Conservation (phyloP, 2,329 filamentous ascomycete species). For the Parastagonospora avenae region DNA sequence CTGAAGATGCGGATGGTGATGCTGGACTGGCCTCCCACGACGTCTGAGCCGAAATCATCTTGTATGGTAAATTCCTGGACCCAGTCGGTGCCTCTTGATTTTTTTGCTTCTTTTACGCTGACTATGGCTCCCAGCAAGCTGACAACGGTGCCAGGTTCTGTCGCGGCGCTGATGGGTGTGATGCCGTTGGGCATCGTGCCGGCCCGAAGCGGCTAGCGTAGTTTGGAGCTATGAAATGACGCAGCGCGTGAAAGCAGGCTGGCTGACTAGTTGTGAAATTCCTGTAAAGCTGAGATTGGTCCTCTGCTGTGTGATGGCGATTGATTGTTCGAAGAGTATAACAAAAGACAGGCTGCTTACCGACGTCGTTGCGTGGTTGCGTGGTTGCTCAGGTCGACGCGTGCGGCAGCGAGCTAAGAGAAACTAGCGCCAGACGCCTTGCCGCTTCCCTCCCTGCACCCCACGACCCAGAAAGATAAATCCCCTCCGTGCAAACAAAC, state of each 20-base stretch:
- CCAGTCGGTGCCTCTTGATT: constrained; percentile 60
- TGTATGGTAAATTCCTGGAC: constrained; percentile 45
- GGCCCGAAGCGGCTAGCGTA: constrained; percentile 23
- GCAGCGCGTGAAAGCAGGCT: background rate
- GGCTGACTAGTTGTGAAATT: constrained; percentile 8
- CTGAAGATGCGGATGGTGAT: constrained; percentile 35
- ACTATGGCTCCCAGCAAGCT: constrained; percentile 74
- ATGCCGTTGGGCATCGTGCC: constrained; percentile 46
- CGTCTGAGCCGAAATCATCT: constrained; percentile 39
- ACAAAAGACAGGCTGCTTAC: too few species aligned
- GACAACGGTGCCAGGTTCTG: constrained; percentile 43
- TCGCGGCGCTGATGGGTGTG: constrained; percentile 50
- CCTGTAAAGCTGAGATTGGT: too few species aligned
- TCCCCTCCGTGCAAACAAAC: constrained; percentile 41
- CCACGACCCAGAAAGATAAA: constrained; percentile 33
- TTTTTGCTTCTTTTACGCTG: constrained; percentile 62
- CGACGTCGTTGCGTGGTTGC: too few species aligned
- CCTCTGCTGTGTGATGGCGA: too few species aligned
- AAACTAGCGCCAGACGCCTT: constrained; percentile 28
- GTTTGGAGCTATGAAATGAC: constrained; percentile 2
- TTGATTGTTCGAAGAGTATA: too few species aligned
- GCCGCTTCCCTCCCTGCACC: constrained; percentile 45
- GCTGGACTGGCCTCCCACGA: constrained; percentile 18
- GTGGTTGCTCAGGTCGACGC: constrained; percentile 22
- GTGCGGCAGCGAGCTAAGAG: constrained; percentile 14